Conservation (phyloP, 75 land plant genomes). For the Pinus taeda region DNA sequence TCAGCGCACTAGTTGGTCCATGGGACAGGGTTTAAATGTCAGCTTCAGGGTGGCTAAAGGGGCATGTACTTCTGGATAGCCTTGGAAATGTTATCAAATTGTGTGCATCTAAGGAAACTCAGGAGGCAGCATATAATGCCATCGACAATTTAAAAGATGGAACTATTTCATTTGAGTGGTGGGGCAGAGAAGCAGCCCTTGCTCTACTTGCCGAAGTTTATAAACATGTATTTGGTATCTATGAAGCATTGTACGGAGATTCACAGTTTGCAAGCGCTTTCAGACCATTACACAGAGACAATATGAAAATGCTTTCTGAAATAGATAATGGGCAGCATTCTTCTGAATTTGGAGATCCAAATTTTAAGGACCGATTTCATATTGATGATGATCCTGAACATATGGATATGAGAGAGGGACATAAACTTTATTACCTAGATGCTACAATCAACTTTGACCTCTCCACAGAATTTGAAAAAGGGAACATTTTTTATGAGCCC, state of each 20-base stretch:
- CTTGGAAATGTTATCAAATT: conserved; percentile 33
- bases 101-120: conserved; percentile 36
- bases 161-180: conserved; percentile 28
- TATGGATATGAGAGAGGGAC: too few relatives aligned
- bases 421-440: too few relatives aligned
- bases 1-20: conserved; percentile 26
- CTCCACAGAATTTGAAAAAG: too few relatives aligned
- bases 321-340: not conserved
- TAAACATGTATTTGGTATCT: conserved; percentile 43
- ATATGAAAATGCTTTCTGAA: not conserved
- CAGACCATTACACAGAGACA: conserved; percentile 11
- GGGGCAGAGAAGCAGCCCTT: conserved; percentile 35
- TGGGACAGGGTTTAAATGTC: conserved; percentile 35
- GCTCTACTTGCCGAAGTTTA: conserved; percentile 38
- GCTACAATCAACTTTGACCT: too few relatives aligned
- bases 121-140: conserved; percentile 33
- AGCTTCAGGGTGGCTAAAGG: conserved; percentile 34
- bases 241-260: conserved; percentile 28
- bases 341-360: not conserved
- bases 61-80: conserved; percentile 32
- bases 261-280: conserved; percentile 34
- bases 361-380: too few relatives aligned
- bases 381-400: too few relatives aligned
- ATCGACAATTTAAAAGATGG: conserved; percentile 34
- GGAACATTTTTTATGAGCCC: too few relatives aligned